Conservation (phyloP, 495 filamentous ascomycete genomes). For the Hypoxylon fuscum region DNA sequence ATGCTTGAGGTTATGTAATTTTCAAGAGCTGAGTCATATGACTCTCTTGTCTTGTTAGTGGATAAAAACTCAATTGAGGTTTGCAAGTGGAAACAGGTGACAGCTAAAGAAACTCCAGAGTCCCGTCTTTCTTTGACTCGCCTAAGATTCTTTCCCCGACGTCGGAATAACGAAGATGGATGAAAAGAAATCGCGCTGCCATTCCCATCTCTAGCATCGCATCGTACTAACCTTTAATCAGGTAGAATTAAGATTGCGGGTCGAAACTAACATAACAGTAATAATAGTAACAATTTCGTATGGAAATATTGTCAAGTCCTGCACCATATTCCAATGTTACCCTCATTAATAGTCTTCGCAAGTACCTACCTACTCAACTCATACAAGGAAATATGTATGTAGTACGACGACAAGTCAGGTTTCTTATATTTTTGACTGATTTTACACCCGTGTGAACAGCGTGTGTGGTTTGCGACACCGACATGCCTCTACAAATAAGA, state of each 20-base stretch:
- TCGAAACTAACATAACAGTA: no score
- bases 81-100: slow-evolving; percentile 30
- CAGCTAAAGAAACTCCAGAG: slow-evolving; percentile 6
- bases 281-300: no score
- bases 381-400: no score
- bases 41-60: background rate
- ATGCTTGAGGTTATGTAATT: no score
- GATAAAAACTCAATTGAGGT: slow-evolving; percentile 5
- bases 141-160: slow-evolving; percentile 20
- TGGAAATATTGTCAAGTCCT: no score
- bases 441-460: slow-evolving; percentile 1
- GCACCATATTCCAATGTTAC: no score
- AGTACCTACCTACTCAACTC: no score
- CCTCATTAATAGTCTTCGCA: no score
- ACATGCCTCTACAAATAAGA: slow-evolving; percentile 10
- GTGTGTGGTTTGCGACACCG: slow-evolving; percentile 1
- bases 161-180: slow-evolving; percentile 22
- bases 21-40: slow-evolving; percentile 33
- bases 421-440: no score
- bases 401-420: no score
- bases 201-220: slow-evolving; percentile 19
- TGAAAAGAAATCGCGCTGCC: slow-evolving; percentile 28
- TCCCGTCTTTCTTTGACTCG: no score
- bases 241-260: slow-evolving; percentile 21
- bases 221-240: slow-evolving; percentile 20